Percentiles rank a stretch among this genome's conserved stretches.
phyloP scores from a whole-genome alignment of 2,329 filamentous ascomycete species.

The Colletotrichum tabaci region DNA sequence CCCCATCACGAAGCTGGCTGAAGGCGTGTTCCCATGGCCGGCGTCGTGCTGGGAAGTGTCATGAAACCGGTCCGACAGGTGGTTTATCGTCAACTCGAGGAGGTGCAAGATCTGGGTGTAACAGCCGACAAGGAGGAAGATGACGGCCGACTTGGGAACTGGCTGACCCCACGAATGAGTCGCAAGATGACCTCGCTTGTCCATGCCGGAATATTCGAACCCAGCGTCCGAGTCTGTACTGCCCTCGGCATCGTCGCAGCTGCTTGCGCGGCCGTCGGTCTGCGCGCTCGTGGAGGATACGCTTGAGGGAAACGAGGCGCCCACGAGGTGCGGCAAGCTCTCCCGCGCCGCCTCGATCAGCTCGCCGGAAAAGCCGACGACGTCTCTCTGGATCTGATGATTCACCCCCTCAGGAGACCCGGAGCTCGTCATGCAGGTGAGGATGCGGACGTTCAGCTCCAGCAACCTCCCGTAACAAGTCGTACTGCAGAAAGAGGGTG shows the following conservation, averaged over 20 bases:
- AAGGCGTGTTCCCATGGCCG: not conserved
- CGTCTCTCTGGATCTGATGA: conserved; percentile 1
- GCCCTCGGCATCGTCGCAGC: not conserved
- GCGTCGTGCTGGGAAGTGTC: not conserved
- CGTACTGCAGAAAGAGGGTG: not conserved
- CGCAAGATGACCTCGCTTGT: not conserved
- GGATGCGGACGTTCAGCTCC: not conserved
- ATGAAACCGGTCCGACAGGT: not conserved
- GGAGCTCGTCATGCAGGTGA: not conserved
- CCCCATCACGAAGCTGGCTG: not conserved
- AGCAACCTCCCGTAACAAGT: not conserved
- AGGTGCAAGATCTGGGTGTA: conserved; percentile 3
- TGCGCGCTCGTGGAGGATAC: not conserved
- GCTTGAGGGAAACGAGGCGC: not conserved
- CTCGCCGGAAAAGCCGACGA: not conserved
- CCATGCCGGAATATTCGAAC: not conserved
- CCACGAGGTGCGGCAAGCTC: not conserved
- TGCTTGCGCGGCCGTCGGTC: not conserved
- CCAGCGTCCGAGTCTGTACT: not conserved
- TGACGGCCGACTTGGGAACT: not conserved
- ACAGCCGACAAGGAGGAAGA: not conserved
- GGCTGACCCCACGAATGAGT: not conserved
- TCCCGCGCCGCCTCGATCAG: not conserved
- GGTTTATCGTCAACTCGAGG: not conserved
- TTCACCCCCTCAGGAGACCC: not conserved